These are phyloP conservation scores for Lodderomyces metapsilosis DNA, from an alignment of 1,139 yeast genomes.

Conservation along the genomic window DNA sequence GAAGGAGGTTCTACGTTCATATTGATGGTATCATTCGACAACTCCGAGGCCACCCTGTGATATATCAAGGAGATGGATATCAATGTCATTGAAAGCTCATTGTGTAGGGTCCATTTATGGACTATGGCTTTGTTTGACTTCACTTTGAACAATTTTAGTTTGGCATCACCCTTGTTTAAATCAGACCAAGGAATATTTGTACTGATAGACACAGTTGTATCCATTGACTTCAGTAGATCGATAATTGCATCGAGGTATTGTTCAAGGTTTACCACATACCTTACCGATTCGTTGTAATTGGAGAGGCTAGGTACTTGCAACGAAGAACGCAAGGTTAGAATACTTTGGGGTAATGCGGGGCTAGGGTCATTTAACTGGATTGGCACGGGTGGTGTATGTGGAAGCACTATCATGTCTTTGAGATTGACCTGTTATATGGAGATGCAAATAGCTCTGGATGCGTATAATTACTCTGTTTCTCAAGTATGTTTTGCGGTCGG, in stretches of 20 bases:
- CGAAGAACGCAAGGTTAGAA: slow-evolving; percentile 20
- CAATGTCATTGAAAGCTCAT: slow-evolving; percentile 30
- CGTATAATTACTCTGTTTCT: too few relatives aligned
- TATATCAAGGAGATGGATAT: slow-evolving; percentile 30
- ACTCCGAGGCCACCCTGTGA: slow-evolving; percentile 35
- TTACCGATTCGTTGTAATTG: slow-evolving; percentile 29
- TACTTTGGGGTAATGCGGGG: slow-evolving; percentile 15
- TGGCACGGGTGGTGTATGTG: slow-evolving; percentile 33
- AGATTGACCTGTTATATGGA: too few relatives aligned
- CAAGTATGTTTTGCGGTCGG: too few relatives aligned
- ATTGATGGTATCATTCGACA: slow-evolving; percentile 34
- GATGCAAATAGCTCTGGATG: too few relatives aligned
- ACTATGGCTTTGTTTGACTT: background rate
- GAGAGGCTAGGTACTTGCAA: slow-evolving; percentile 16
- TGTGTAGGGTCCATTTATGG: slow-evolving; percentile 27
- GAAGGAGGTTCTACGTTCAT: slow-evolving; percentile 18
- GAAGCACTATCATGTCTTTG: slow-evolving; percentile 36
- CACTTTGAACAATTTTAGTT: slow-evolving; percentile 5
- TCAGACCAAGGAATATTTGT: slow-evolving; percentile 20
- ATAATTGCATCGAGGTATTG: slow-evolving; percentile 31
- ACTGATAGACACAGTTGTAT: slow-evolving; percentile 6
- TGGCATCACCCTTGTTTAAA: background rate
- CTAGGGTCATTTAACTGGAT: slow-evolving; percentile 8
- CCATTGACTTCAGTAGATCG: slow-evolving; percentile 1
- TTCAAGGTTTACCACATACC: slow-evolving; percentile 33